A percentile compares a stretch with the other conserved stretches of the same genome.
Evolutionary conservation across 2,329 filamentous ascomycete genomes (phyloP).

Genomic region (Aspergillus sp.): DNA sequence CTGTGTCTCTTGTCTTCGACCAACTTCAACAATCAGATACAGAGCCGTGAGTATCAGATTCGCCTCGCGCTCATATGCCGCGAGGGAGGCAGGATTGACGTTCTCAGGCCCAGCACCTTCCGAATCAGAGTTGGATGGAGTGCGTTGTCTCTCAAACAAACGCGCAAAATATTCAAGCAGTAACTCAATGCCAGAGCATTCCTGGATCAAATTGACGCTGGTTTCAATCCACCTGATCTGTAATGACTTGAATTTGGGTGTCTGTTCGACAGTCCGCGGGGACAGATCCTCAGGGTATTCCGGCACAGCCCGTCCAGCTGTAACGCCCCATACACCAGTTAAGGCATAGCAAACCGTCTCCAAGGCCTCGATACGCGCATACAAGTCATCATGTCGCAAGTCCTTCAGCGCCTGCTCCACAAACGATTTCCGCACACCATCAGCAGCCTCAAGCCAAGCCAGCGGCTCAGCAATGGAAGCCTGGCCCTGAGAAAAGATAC

Average conservation of each 20-base stretch:
- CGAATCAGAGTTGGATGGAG: slow-evolving; percentile 15
- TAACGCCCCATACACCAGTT: slow-evolving; percentile 64
- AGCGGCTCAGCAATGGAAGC: slow-evolving; percentile 29
- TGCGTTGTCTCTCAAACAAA: slow-evolving; percentile 33
- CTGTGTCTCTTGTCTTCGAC: slow-evolving; percentile 29
- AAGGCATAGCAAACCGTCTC: slow-evolving; percentile 48
- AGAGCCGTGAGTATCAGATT: slow-evolving; percentile 39
- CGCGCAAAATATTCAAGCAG: slow-evolving; percentile 33
- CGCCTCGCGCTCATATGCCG: slow-evolving; percentile 33
- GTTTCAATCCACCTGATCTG: slow-evolving; percentile 44
- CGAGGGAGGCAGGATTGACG: slow-evolving; percentile 25
- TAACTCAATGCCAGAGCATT: slow-evolving; percentile 28
- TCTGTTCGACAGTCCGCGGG: slow-evolving; percentile 33
- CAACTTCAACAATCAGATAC: slow-evolving; percentile 38
- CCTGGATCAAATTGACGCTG: slow-evolving; percentile 32
- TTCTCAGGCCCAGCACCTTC: slow-evolving; percentile 26
- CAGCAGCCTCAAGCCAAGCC: slow-evolving; percentile 61
- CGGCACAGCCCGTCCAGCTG: slow-evolving; percentile 44
- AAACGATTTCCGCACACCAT: slow-evolving; percentile 43
- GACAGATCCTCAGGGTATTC: slow-evolving; percentile 25
- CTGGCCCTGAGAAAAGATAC: slow-evolving; percentile 41
- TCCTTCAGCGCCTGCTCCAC: slow-evolving; percentile 31
- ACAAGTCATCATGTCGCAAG: slow-evolving; percentile 33
- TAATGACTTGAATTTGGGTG: slow-evolving; percentile 41
- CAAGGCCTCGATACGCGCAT: slow-evolving; percentile 39